phyloP scores from a whole-genome alignment of 176 grass and related monocot species.

The Carex pumila region DNA sequence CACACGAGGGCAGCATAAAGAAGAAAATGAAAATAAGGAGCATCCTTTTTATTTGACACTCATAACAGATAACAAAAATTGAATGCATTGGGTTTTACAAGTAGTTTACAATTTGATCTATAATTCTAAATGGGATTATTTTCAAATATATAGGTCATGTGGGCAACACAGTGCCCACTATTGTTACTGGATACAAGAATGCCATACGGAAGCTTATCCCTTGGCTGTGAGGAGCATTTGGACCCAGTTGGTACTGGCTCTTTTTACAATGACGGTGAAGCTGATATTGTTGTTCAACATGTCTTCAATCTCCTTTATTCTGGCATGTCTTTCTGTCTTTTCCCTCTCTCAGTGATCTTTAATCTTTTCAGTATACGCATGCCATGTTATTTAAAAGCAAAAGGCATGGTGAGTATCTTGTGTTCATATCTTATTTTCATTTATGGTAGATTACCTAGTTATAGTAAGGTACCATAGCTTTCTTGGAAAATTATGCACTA shows the following conservation, averaged over 20 bases:
- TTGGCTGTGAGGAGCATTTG: slow-evolving; percentile 71
- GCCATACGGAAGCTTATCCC: slow-evolving; percentile 59
- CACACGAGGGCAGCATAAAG: neutral
- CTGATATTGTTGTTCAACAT: slow-evolving; percentile 80
- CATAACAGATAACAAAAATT: neutral
- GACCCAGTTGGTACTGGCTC: slow-evolving; percentile 86
- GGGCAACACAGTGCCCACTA: slow-evolving; percentile 79
- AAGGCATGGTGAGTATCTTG: neutral
- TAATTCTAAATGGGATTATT: neutral
- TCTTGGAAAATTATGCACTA: neutral
- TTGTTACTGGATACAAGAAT: slow-evolving; percentile 87
- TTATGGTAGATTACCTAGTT: neutral
- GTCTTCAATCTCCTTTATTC: slow-evolving; percentile 85
- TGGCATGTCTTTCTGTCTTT: slow-evolving; percentile 43
- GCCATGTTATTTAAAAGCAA: neutral
- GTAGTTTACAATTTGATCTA: neutral
- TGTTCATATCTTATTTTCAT: neutral
- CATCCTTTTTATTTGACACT: neutral
- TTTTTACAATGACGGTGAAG: slow-evolving; percentile 95
- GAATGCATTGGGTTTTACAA: neutral
- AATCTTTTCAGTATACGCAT: neutral
- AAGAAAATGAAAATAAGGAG: slow-evolving; percentile 2
- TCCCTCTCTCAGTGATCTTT: neutral
- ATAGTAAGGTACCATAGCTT: neutral
- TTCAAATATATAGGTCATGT: slow-evolving; percentile 41